Base-by-base conservation (phyloP, 2,329 filamentous ascomycete species). In the Myotisia sp. region DNA sequence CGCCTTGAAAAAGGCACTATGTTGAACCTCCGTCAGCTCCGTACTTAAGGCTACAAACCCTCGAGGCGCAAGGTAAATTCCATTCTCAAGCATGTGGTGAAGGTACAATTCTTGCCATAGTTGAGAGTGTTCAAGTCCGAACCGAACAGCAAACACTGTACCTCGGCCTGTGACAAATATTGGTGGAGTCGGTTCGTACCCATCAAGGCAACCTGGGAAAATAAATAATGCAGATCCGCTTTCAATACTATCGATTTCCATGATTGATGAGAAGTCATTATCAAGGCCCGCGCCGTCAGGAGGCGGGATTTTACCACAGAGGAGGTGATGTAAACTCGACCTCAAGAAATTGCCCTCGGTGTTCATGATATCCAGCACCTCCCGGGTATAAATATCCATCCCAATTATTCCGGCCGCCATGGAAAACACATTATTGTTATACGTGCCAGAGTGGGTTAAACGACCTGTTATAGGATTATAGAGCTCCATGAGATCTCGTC, bases 401-500 rank as follows among this genome's bases (percentile, higher is more conserved):
- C 55, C 64, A 4, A 51, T 54, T 22, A 57, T 49, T 1, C 74
- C 74, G 5, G 70, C 68, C 16, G 61, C 57, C 62, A 77, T 79
- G 2, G 67, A 67, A 5, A 77, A 52, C 2, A 64, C 62, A 49
- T 80, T 79, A 47, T 81, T 80, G 50, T 79, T 78, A 51, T 76
- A 79, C 0, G 75, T 79, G 2, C 74, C 74, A 0, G 72, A 69
- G 44, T 79, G 74, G 0, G 59, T 49, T 7, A 74, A 53, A 1
- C 52, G 49, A 1, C 49, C 55, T 1, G 51, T 47, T 7, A 63
- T 49, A 6, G 70, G 69, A 43, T 73, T 67, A 44, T 70, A 77
- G 5, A 68, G 47, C 0, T 53, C 51, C 71, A 80, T 77, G 40
- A 79, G 63, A 4, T 71, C 64, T 24, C 48, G 48, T 16, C 62